These are phyloP conservation scores for Diutina ranongensis DNA, from an alignment of 1,139 yeast genomes.

Conservation along the genomic window DNA sequence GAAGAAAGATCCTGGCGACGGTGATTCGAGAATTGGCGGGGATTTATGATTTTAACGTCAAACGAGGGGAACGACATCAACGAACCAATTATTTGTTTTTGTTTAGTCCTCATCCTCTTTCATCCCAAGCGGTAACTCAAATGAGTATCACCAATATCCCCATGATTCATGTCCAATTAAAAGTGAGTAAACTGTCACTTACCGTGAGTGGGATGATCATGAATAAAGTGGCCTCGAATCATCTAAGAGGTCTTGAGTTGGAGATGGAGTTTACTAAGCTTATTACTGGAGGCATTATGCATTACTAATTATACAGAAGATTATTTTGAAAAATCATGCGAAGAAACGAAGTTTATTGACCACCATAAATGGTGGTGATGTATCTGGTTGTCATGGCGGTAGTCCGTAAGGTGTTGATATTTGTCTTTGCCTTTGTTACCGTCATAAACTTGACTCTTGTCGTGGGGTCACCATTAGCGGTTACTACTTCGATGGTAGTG, in stretches of 20 bases:
- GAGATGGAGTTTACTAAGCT: neutral
- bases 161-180: slow-evolving; percentile 36
- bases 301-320: too few relatives aligned
- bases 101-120: slow-evolving; percentile 50
- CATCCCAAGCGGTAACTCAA: slow-evolving; percentile 46
- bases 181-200: neutral
- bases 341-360: too few relatives aligned
- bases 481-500: neutral
- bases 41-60: slow-evolving; percentile 33
- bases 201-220: neutral
- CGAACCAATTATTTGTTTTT: slow-evolving; percentile 19
- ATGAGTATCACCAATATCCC: slow-evolving; percentile 47
- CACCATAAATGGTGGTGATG: slow-evolving; percentile 2
- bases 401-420: neutral
- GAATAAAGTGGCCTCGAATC: neutral
- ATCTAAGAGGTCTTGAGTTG: neutral
- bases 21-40: slow-evolving; percentile 52
- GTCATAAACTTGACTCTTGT: neutral
- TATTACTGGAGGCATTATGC: too few relatives aligned
- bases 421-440: neutral
- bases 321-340: too few relatives aligned
- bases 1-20: slow-evolving; percentile 36
- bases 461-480: neutral
- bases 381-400: slow-evolving; percentile 4
- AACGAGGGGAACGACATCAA: slow-evolving; percentile 13